Percentiles rank a stretch among this genome's conserved stretches.
These are phyloP conservation scores for Orbilia brochopaga DNA, from an alignment of 2,329 filamentous ascomycete genomes.

Conservation along the genomic window DNA sequence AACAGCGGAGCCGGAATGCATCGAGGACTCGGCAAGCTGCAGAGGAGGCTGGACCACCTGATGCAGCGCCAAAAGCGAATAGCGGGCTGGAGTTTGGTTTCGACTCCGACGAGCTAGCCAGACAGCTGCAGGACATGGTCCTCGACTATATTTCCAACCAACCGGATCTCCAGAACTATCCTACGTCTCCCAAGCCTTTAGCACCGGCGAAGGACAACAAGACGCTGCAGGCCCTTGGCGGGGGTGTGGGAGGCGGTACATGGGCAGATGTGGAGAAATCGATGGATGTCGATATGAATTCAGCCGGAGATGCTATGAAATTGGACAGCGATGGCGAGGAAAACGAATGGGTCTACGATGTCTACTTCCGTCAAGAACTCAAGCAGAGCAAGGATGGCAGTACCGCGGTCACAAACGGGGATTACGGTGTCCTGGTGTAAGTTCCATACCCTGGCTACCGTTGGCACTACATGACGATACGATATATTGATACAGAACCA, in stretches of 20 bases:
- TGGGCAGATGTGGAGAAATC: constrained; percentile 51
- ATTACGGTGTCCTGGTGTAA: constrained; percentile 51
- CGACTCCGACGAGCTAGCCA: constrained; percentile 51
- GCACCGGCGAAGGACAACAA: constrained; percentile 40
- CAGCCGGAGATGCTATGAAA: constrained; percentile 37
- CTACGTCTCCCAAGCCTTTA: constrained; percentile 37
- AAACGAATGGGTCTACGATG: constrained; percentile 54
- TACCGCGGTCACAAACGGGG: constrained; percentile 39
- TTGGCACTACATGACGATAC: background rate
- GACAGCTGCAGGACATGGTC: constrained; percentile 54
- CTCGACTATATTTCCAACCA: constrained; percentile 54
- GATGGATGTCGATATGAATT: constrained; percentile 40
- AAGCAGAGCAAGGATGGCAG: constrained; percentile 43
- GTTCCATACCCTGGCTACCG: constrained; percentile 13
- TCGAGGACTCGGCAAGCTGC: constrained; percentile 11
- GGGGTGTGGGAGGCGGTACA: constrained; percentile 54
- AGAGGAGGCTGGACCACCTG: constrained; percentile 29
- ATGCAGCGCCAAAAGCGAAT: constrained; percentile 16
- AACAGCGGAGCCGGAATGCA: constrained; percentile 23
- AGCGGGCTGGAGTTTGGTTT: constrained; percentile 44
- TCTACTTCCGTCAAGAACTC: constrained; percentile 54
- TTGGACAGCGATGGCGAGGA: constrained; percentile 49
- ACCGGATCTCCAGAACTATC: constrained; percentile 52
- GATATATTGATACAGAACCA: no score
- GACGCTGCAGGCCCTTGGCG: constrained; percentile 51